Evolutionary conservation across 2,329 filamentous ascomycete genomes (phyloP).

Genomic region (Colletotrichum simmondsii): DNA sequence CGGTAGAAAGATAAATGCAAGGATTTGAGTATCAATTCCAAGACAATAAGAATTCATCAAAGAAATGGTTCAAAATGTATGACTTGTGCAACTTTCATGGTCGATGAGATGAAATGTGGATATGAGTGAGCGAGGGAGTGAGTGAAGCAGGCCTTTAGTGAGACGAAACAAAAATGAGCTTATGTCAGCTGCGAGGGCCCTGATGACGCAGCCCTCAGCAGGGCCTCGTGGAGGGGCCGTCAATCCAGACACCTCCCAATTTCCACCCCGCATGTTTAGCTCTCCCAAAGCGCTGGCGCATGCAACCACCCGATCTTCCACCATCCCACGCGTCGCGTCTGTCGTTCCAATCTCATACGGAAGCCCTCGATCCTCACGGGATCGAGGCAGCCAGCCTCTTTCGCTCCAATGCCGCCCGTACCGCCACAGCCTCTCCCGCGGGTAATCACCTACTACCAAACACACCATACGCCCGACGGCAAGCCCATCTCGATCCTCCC

Average conservation of each 20-base stretch:
- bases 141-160: not conserved
- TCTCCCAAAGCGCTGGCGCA: not conserved
- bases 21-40: too few species aligned
- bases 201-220: not conserved
- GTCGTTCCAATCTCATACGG: not conserved
- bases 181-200: not conserved
- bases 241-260: not conserved
- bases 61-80: too few species aligned
- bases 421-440: conserved; percentile 51
- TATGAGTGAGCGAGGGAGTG: not conserved
- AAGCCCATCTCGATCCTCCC: conserved; percentile 64
- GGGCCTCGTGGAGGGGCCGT: not conserved
- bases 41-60: too few species aligned
- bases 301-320: not conserved
- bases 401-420: conserved; percentile 29
- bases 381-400: not conserved
- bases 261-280: conserved; percentile 1
- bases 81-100: too few species aligned
- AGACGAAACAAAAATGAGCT: not conserved
- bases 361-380: not conserved
- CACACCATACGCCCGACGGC: conserved; percentile 58
- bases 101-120: too few species aligned
- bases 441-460: conserved; percentile 65
- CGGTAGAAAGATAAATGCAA: too few species aligned
- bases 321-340: not conserved